Evolutionary conservation across 192 early-diverging fungal species (phyloP).

Genomic region (Mortierella hygrophila): DNA sequence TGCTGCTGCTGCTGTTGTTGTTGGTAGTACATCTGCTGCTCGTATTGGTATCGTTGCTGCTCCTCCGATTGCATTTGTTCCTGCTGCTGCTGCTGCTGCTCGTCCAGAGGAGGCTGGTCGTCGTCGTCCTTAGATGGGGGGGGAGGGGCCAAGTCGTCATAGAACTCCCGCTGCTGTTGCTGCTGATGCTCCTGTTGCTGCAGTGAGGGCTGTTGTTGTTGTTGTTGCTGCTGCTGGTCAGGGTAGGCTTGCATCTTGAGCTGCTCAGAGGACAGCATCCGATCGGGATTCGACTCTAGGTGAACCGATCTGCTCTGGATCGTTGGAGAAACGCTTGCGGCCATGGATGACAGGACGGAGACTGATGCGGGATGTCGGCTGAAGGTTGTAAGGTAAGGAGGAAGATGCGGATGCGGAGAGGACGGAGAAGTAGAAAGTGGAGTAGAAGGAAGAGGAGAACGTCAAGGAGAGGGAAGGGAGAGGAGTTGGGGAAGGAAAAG

Average conservation of each 20-base stretch:
- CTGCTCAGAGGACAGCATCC: slow-evolving; percentile 8
- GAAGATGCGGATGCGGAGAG: background rate
- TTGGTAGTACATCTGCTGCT: slow-evolving; percentile 31
- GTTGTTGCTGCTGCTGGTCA: slow-evolving; percentile 10
- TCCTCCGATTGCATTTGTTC: slow-evolving; percentile 26
- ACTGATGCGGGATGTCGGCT: background rate
- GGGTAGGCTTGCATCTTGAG: background rate
- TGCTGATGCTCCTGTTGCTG: slow-evolving; percentile 14
- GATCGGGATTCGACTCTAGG: slow-evolving; percentile 6
- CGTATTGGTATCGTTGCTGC: slow-evolving; percentile 39
- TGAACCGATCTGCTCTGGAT: slow-evolving; percentile 25
- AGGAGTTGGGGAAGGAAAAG: background rate
- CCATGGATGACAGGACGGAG: slow-evolving; percentile 19
- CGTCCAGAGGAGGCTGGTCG: background rate
- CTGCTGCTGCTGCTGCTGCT: background rate
- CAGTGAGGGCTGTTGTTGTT: slow-evolving; percentile 11
- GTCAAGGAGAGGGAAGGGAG: background rate
- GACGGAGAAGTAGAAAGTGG: background rate
- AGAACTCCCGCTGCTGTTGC: background rate
- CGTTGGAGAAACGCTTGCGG: slow-evolving; percentile 43
- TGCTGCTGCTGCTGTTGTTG: slow-evolving; percentile 33
- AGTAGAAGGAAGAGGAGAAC: background rate
- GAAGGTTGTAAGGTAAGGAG: background rate
- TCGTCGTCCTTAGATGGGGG: background rate
- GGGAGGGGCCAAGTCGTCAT: background rate